Conservation (phyloP, 352 stramenopile species). For the Phytophthora constricta region DNA sequence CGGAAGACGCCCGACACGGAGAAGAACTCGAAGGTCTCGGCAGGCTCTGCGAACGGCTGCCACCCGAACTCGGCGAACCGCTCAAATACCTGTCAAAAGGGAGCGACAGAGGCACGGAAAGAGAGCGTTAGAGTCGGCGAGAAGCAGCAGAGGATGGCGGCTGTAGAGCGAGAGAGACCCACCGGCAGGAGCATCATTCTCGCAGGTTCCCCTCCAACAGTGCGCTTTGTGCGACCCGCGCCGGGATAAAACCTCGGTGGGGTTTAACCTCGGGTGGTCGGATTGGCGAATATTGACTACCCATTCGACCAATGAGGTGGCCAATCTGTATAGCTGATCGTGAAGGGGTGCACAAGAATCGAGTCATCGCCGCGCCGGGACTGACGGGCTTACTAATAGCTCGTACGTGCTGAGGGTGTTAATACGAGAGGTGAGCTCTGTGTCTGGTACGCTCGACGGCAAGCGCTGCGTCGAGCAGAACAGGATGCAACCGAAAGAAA, state of each 20-base stretch:
- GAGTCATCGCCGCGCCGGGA: no score
- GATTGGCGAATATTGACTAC: background rate
- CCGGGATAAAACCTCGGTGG: background rate
- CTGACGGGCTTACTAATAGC: no score
- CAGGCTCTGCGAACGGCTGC: slow-evolving; percentile 79
- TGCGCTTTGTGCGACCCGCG: slow-evolving; percentile 29
- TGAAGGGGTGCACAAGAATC: no score
- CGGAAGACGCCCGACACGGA: slow-evolving; percentile 79
- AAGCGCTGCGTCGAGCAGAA: no score
- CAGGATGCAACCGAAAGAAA: no score
- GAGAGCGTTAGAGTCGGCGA: background rate
- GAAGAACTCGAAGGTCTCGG: slow-evolving; percentile 89
- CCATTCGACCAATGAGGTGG: background rate
- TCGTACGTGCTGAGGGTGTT: no score
- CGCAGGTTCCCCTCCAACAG: slow-evolving; percentile 34
- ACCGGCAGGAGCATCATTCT: slow-evolving; percentile 56
- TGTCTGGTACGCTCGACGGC: no score
- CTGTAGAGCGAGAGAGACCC: slow-evolving; percentile 11
- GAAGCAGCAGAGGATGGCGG: background rate
- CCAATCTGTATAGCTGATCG: no score
- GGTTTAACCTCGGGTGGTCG: background rate
- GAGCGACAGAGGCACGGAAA: slow-evolving; percentile 1
- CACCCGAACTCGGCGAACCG: slow-evolving; percentile 82
- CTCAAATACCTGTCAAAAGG: slow-evolving; percentile 61
- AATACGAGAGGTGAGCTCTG: no score